A percentile compares a stretch with the other conserved stretches of the same genome.
These are phyloP conservation scores for Drechslera avenae DNA, from an alignment of 2,329 filamentous ascomycete genomes.

Conservation along the genomic window DNA sequence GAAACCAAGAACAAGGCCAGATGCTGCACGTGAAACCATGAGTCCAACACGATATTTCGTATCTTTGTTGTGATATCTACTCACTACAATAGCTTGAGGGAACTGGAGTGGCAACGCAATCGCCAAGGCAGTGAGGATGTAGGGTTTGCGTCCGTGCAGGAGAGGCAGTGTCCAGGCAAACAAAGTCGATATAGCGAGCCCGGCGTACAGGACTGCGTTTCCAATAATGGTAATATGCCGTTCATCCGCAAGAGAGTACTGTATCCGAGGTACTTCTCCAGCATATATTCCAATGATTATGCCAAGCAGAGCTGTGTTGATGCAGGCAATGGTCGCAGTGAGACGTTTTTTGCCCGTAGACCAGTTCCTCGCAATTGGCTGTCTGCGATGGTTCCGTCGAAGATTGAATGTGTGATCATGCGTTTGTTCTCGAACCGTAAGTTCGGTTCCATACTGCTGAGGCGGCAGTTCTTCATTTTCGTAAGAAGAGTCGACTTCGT, in stretches of 20 bases:
- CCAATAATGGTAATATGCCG: constrained; percentile 71
- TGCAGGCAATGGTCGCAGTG: constrained; percentile 70
- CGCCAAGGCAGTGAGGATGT: constrained; percentile 71
- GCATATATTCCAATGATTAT: constrained; percentile 75
- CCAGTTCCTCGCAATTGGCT: constrained; percentile 76
- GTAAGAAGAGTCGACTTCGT: constrained; percentile 22
- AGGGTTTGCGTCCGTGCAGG: constrained; percentile 77
- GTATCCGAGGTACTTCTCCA: constrained; percentile 77
- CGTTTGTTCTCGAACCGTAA: constrained; percentile 29
- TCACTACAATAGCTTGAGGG: constrained; percentile 72
- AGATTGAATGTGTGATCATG: constrained; percentile 49
- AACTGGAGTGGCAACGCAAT: constrained; percentile 75
- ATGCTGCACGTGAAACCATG: constrained; percentile 66
- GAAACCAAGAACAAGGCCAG: constrained; percentile 73
- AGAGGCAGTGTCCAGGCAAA: constrained; percentile 76
- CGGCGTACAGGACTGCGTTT: constrained; percentile 74
- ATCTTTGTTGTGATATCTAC: constrained; percentile 55
- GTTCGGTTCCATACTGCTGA: constrained; percentile 22
- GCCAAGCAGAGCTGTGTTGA: constrained; percentile 74
- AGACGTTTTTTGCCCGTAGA: constrained; percentile 69
- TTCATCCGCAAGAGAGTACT: constrained; percentile 75
- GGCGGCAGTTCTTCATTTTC: constrained; percentile 24
- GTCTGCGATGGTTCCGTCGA: constrained; percentile 57
- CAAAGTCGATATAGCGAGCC: constrained; percentile 71
- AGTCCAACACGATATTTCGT: constrained; percentile 64